Evolutionary conservation across 2,329 filamentous ascomycete species (phyloP).

Genomic region (Arthrobotrys megalospora): DNA sequence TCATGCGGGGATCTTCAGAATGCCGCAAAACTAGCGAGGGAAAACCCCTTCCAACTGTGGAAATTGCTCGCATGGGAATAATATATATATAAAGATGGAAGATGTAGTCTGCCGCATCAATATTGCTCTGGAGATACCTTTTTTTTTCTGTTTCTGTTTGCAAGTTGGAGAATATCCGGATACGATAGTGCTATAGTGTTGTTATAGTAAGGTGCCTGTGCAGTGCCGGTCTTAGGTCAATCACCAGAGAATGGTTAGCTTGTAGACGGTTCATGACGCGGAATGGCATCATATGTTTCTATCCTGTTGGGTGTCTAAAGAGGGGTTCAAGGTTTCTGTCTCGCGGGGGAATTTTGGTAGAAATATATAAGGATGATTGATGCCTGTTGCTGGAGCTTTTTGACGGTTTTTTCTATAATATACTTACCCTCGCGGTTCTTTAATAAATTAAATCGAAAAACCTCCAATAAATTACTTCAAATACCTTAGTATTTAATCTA

Average conservation of each 20-base stretch:
- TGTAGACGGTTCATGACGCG: conserved; percentile 17
- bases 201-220: too few relatives aligned
- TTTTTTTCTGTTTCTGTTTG: neutral
- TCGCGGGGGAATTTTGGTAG: neutral
- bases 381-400: too few relatives aligned
- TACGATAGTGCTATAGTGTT: too few relatives aligned
- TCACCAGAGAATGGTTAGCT: too few relatives aligned
- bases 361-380: neutral
- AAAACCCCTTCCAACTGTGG: neutral
- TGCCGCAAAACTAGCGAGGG: neutral
- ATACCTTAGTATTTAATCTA: neutral
- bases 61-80: neutral
- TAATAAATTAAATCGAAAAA: neutral
- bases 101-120: neutral
- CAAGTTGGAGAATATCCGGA: too few relatives aligned
- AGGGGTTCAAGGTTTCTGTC: neutral
- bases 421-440: too few relatives aligned
- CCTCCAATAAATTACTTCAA: neutral
- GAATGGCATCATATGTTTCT: conserved; percentile 9
- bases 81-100: too few relatives aligned
- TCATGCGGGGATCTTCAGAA: conserved; percentile 22
- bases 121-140: neutral
- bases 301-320: neutral
- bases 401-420: too few relatives aligned
- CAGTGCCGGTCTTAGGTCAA: too few relatives aligned